Evolutionary conservation across 1,139 yeast species (phyloP).

Genomic region (Petasospora rhodanensis): DNA sequence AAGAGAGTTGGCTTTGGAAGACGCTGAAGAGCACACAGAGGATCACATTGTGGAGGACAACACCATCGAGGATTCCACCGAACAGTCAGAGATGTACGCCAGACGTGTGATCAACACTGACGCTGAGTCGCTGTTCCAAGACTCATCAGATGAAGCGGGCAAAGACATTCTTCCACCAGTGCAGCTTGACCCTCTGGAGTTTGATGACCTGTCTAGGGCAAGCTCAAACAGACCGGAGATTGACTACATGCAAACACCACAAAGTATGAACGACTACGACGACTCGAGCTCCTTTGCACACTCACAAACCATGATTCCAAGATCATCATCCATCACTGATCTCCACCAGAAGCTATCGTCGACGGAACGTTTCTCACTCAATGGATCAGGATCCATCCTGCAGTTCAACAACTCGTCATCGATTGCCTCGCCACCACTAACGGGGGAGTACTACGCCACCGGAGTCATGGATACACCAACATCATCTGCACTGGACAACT

Average conservation of each 20-base stretch:
- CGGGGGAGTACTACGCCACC: too few relatives aligned
- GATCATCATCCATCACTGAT: constrained; percentile 1
- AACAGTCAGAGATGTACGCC: not conserved
- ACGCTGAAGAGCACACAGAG: too few relatives aligned
- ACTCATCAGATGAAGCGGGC: constrained; percentile 16
- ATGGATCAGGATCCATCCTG: not conserved
- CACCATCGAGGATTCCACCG: not conserved
- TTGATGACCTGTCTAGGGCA: constrained; percentile 1
- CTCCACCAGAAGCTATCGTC: constrained; percentile 1
- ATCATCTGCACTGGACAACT: too few relatives aligned
- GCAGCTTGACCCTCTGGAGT: not conserved
- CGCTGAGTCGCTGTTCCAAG: constrained; percentile 16
- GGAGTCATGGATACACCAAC: too few relatives aligned
- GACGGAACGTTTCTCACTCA: not conserved
- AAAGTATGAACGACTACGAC: constrained; percentile 1
- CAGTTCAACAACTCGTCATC: too few relatives aligned
- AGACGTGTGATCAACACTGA: not conserved
- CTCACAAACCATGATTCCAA: constrained; percentile 1
- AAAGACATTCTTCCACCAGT: not conserved
- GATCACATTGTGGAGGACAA: too few relatives aligned
- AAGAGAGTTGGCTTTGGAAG: too few relatives aligned
- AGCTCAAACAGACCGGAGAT: constrained; percentile 8
- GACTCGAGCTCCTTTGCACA: not conserved
- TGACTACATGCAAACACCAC: constrained; percentile 4
- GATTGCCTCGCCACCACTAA: too few relatives aligned